Evolutionary conservation across 495 filamentous ascomycete species (phyloP), one percentile per base, ranked within the genome.

Genomic region (Penicillium daleae): DNA sequence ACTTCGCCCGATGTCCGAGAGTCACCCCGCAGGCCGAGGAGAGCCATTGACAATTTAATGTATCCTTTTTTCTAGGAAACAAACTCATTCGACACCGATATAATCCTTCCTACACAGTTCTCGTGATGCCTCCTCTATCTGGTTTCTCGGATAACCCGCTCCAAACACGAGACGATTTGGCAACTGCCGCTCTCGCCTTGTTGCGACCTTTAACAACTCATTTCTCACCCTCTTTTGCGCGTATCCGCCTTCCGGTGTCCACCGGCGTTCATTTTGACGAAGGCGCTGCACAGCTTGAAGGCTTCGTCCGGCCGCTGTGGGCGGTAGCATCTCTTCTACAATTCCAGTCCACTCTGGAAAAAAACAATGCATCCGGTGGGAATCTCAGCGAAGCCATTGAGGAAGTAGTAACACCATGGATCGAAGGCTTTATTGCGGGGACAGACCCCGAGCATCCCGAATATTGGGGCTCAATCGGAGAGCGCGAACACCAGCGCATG

Each of bases 391-490:
- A 46, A 21, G 13, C 17, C 17, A 29, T 50, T 2, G 24, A 42
- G 31, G 59, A 48, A 39, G 24, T 56, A 22, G 55, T 62, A 17
- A 13, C 57, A 33, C 66, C 62, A 17, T 72, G 67, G 70, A 62
- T 73, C n/a, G 19, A 57, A 22, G 67, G 67, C 5, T 42, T 73
- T 1, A 24, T 7, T 6, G 49, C 55, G 9, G 67, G 65, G 6
- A 63, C 61, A 9, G 63, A 73, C 31, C 67, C 67, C 3, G 49
- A 64, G 9, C 58, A 62, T 33, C 27, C 51, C 10, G 67, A 73
- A 21, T 73, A 73, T 32, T 72, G 70, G 70, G 70, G 67, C 9
- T 46, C 57, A 10, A 59, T 73, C 2, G 42, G 29, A 2, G 65
- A 70, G 13, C 42, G 33, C 12, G 67, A 68, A 4, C 42, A 46